Percentiles rank a stretch among this genome's conserved stretches.
phyloP scores from a whole-genome alignment of 257 asterid genomes.

The Nicotiana noctiflora region DNA sequence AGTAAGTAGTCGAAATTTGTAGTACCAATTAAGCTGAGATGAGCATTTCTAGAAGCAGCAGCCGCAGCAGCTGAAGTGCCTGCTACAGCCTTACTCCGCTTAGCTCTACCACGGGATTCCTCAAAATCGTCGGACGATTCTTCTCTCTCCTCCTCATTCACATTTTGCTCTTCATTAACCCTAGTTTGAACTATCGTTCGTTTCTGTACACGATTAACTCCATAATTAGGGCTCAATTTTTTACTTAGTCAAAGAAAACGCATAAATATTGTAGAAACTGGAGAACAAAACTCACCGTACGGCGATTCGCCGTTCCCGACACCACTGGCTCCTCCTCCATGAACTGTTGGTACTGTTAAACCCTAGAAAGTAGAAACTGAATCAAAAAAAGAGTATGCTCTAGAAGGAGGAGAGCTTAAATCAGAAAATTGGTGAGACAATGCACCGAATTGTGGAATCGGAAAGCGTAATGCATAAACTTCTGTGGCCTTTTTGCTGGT shows the following conservation, averaged over 20 bases:
- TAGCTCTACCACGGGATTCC: constrained; percentile 51
- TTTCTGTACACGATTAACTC: constrained; percentile 41
- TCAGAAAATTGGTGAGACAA: background rate
- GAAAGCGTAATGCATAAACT: background rate
- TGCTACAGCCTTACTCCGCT: constrained; percentile 50
- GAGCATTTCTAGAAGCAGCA: constrained; percentile 23
- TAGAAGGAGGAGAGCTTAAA: background rate
- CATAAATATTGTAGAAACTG: background rate
- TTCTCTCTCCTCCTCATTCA: constrained; percentile 66
- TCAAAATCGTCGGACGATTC: constrained; percentile 75
- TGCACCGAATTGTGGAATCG: background rate
- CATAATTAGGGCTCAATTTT: constrained; percentile 19
- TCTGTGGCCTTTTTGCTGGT: background rate
- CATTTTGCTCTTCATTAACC: constrained; percentile 30
- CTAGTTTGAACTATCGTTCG: constrained; percentile 65
- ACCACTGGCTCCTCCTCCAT: constrained; percentile 64
- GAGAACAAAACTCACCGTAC: constrained; percentile 44
- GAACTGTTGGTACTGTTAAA: background rate
- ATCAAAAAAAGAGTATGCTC: background rate
- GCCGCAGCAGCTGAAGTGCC: constrained; percentile 54
- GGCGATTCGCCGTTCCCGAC: constrained; percentile 53
- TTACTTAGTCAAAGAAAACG: background rate
- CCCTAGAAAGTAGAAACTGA: background rate
- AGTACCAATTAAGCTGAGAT: constrained; percentile 62
- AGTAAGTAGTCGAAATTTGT: background rate